phyloP scores from a whole-genome alignment of 805 yeast genomes.

The Diddensiella santjacobensis region DNA sequence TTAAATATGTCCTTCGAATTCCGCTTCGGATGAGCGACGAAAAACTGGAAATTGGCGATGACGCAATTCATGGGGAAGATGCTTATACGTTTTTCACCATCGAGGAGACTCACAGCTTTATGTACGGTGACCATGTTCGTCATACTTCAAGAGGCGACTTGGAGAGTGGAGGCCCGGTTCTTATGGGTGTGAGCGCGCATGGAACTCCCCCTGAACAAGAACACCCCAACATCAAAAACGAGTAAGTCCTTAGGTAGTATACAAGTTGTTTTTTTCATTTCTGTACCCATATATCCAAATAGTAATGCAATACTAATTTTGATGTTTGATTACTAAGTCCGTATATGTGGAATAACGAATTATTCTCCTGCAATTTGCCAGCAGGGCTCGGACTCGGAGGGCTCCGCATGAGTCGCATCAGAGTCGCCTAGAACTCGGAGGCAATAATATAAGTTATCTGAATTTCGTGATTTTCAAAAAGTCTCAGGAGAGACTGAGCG shows the following conservation, averaged over 20 bases:
- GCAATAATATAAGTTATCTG: background rate
- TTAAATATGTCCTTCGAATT: slow-evolving; percentile 6
- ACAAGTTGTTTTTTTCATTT: background rate
- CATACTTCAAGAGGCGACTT: slow-evolving; percentile 6
- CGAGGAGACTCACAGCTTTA: slow-evolving; percentile 6
- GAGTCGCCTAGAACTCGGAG: background rate
- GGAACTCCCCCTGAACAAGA: background rate
- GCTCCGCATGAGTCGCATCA: background rate
- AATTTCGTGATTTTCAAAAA: too few species aligned
- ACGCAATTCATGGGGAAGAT: slow-evolving; percentile 10
- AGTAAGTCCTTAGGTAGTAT: background rate
- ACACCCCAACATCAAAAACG: background rate
- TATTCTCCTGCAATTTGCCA: background rate
- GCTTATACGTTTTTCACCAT: slow-evolving; percentile 6
- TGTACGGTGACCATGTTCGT: slow-evolving; percentile 6
- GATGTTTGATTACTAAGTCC: background rate
- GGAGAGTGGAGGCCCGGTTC: slow-evolving; percentile 3
- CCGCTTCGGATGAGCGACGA: slow-evolving; percentile 8
- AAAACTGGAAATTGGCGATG: slow-evolving; percentile 7
- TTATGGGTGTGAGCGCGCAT: background rate
- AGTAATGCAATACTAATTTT: background rate
- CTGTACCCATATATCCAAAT: too few species aligned
- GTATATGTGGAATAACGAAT: background rate
- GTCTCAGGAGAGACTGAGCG: too few species aligned
- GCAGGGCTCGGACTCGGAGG: background rate